Conservation (phyloP, 176 grass and related monocot species). For the Musa schizocarpa region DNA sequence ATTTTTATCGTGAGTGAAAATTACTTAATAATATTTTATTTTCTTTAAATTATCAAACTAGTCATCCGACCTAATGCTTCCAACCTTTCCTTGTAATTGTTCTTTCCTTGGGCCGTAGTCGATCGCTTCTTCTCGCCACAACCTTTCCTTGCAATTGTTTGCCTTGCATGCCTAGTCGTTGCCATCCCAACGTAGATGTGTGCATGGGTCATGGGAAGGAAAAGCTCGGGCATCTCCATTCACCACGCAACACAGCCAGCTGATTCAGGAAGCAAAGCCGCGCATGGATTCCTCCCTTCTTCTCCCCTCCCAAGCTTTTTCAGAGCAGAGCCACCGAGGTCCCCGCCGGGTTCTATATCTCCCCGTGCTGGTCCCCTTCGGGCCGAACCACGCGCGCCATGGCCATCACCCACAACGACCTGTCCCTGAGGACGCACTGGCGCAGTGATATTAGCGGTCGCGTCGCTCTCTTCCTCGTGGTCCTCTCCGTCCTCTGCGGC, state of each 20-base stretch:
- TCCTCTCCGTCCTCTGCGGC: slow-evolving; percentile 67
- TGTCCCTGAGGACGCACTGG: slow-evolving; percentile 47
- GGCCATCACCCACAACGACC: slow-evolving; percentile 77
- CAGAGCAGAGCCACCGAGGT: background rate
- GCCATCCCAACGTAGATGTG: too few relatives aligned
- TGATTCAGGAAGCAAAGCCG: background rate
- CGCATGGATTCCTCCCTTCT: slow-evolving; percentile 5
- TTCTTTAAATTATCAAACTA: too few relatives aligned
- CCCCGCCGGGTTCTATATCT: background rate
- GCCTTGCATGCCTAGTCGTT: too few relatives aligned
- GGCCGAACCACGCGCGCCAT: slow-evolving; percentile 16
- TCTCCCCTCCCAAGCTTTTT: background rate
- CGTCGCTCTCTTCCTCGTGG: slow-evolving; percentile 49
- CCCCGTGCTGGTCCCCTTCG: background rate
- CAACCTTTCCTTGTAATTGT: too few relatives aligned
- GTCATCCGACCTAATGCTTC: too few relatives aligned
- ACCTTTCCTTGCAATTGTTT: too few relatives aligned
- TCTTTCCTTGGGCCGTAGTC: too few relatives aligned
- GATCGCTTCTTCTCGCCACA: too few relatives aligned
- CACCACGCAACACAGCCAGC: background rate
- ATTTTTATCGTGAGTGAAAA: too few relatives aligned
- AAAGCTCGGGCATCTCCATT: background rate
- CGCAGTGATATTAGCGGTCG: slow-evolving; percentile 29
- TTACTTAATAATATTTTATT: too few relatives aligned
- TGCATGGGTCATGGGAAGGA: background rate